Base-by-base conservation (phyloP, 441 rosid species). In the Gossypium lobatum region DNA sequence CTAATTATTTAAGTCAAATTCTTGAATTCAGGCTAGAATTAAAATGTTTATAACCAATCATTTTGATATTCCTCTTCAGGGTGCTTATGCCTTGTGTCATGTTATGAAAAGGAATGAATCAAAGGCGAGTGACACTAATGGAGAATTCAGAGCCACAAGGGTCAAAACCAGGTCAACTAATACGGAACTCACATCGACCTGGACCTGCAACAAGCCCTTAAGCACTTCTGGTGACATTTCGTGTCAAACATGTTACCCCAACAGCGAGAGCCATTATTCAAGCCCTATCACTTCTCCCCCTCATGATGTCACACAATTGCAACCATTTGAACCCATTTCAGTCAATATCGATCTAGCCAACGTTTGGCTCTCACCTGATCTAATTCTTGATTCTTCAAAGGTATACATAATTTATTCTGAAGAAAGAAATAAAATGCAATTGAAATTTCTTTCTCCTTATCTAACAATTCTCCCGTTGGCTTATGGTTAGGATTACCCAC, bases 51-150 rank as follows among this genome's bases (percentile, higher is more conserved):
- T 34, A 64, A 9, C 7, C 20, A 0, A 54, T 5, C 25, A 20
- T 21, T 53, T 60, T 70, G 26, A 10, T 46, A 23, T 42, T 67
- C 64, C 50, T 67, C 64, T 10, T 62, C 54, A 93, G 97, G 95
- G 93, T 74, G 89, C 86, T 57, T 94, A 85, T 65, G 96, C 91
- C 20, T 65, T 92, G 83, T 93, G 96, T 72, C 92, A 92, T n/a
- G 86, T 94, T 57, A 64, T 87, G 31, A 93, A 90, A 74, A 89
- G 77, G 83, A 90, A 86, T 13, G 95, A 91, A 48, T 74, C 71
- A 42, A 93, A 87, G 85, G 76, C 42, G 21, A 75, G 71, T 42
- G 87, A 82, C 64, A 59, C 79, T 1, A 42, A 62, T 48, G 79
- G 75, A 54, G 87, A 84, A 21, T 66, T 65, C 0, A 86, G 77